Conservation (phyloP, 441 rosid genomes). For the Aquilaria agallochum region DNA sequence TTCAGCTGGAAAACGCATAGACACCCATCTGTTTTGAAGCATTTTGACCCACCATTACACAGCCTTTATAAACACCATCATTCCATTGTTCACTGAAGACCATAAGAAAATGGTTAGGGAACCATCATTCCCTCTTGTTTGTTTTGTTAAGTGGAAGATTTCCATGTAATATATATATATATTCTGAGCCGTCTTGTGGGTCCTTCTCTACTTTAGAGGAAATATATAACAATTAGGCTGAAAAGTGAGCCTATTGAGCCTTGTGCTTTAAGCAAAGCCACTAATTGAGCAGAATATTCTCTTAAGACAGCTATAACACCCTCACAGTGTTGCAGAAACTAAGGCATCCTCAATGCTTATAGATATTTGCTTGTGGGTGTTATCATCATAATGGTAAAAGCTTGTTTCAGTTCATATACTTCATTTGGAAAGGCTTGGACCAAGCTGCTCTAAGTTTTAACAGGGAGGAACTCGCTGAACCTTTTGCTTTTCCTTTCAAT, state of each 20-base stretch:
- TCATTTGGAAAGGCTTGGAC: conserved; percentile 14
- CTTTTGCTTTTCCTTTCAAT: conserved; percentile 3
- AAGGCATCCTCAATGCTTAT: conserved; percentile 21
- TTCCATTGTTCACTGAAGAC: conserved; percentile 12
- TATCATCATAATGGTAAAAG: conserved; percentile 37
- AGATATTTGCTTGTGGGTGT: conserved; percentile 31
- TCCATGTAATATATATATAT: conserved; percentile 3
- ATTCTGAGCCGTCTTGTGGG: conserved; percentile 14
- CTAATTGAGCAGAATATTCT: conserved; percentile 17
- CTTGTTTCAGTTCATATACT: conserved; percentile 19
- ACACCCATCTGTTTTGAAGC: conserved; percentile 22
- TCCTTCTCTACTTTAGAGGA: conserved; percentile 15
- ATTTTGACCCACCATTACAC: conserved; percentile 27
- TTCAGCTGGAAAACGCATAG: conserved; percentile 21
- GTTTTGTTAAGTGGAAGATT: too few species aligned
- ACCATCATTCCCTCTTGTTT: too few species aligned
- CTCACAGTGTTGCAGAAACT: conserved; percentile 31
- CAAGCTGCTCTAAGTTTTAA: conserved; percentile 14
- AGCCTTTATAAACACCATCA: conserved; percentile 22
- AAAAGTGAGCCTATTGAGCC: conserved; percentile 27
- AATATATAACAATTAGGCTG: conserved; percentile 30
- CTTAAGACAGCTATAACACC: conserved; percentile 19
- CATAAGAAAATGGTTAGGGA: conserved; percentile 15
- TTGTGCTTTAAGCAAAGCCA: conserved; percentile 42
- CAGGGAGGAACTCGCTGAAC: too few species aligned